Percentiles rank a stretch among this genome's conserved stretches.
Evolutionary conservation across 352 stramenopile genomes (phyloP).

Genomic region (Phytopythium oedochilum): DNA sequence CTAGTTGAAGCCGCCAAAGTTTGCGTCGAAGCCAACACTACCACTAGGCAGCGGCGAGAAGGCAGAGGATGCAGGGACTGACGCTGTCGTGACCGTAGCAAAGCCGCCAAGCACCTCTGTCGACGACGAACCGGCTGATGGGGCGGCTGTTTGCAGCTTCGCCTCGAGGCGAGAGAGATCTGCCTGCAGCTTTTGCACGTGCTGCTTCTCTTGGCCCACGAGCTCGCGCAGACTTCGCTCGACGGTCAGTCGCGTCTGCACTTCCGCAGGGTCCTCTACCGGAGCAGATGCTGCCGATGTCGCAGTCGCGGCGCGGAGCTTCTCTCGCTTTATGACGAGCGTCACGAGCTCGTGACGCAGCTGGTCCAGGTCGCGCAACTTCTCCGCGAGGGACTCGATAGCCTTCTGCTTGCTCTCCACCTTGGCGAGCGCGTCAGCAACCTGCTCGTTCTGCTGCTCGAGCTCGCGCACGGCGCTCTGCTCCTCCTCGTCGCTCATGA

Average conservation of each 20-base stretch:
- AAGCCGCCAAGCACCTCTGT: slow-evolving; percentile 21
- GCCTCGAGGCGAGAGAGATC: slow-evolving; percentile 47
- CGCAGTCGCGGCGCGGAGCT: slow-evolving; percentile 24
- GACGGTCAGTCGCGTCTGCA: slow-evolving; percentile 30
- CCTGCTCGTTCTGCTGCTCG: slow-evolving; percentile 48
- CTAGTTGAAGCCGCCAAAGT: too few species aligned
- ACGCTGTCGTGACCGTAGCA: slow-evolving; percentile 4
- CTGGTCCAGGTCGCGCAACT: slow-evolving; percentile 67
- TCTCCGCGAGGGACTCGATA: slow-evolving; percentile 57
- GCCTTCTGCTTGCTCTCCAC: slow-evolving; percentile 63
- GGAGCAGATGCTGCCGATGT: not conserved
- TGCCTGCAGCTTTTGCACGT: slow-evolving; percentile 43
- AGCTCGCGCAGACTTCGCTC: slow-evolving; percentile 48
- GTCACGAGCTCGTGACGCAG: slow-evolving; percentile 64
- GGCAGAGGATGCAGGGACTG: not conserved
- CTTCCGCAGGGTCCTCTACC: slow-evolving; percentile 17
- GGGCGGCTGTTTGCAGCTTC: slow-evolving; percentile 39
- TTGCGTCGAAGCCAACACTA: not conserved
- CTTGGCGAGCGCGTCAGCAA: slow-evolving; percentile 30
- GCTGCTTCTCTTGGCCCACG: slow-evolving; percentile 49
- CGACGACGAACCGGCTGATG: slow-evolving; percentile 7
- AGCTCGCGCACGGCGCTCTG: slow-evolving; percentile 40
- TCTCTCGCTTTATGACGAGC: slow-evolving; percentile 64
- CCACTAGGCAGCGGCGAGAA: not conserved
- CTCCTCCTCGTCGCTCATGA: slow-evolving; percentile 59